Evolutionary conservation across 2,329 filamentous ascomycete genomes (phyloP).

Genomic region (Aschersonia sp.): DNA sequence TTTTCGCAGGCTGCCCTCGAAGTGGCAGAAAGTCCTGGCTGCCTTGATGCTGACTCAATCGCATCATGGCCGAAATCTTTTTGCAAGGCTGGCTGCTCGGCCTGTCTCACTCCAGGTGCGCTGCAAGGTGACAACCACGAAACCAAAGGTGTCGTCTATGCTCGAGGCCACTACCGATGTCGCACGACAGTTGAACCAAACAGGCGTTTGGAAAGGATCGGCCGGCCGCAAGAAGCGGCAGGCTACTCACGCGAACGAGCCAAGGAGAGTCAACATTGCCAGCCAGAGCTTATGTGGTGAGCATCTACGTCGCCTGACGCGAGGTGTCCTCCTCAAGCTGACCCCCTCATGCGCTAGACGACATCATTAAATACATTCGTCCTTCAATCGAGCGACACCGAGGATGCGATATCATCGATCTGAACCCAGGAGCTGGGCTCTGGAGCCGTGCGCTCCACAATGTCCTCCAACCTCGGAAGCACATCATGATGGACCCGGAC

Average conservation of each 20-base stretch:
- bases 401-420: slow-evolving; percentile 74
- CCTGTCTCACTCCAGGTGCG: slow-evolving; percentile 3
- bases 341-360: slow-evolving; percentile 30
- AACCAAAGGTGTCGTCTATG: slow-evolving; percentile 5
- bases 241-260: slow-evolving; percentile 9
- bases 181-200: slow-evolving; percentile 12
- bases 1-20: neutral
- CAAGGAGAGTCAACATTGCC: slow-evolving; percentile 35
- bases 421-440: slow-evolving; percentile 67
- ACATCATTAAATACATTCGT: slow-evolving; percentile 55
- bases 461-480: slow-evolving; percentile 59
- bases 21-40: neutral
- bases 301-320: slow-evolving; percentile 4
- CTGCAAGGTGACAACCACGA: slow-evolving; percentile 2
- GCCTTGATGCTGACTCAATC: slow-evolving; percentile 1
- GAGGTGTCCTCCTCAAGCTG: neutral
- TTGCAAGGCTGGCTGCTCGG: slow-evolving; percentile 4
- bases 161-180: slow-evolving; percentile 6
- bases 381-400: slow-evolving; percentile 52
- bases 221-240: slow-evolving; percentile 5
- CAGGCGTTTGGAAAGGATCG: slow-evolving; percentile 12
- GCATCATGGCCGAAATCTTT: slow-evolving; percentile 1
- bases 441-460: slow-evolving; percentile 69
- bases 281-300: slow-evolving; percentile 34
- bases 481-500: slow-evolving; percentile 70